Conservation (phyloP, 495 filamentous ascomycete species). For the Neurospora sp. region DNA sequence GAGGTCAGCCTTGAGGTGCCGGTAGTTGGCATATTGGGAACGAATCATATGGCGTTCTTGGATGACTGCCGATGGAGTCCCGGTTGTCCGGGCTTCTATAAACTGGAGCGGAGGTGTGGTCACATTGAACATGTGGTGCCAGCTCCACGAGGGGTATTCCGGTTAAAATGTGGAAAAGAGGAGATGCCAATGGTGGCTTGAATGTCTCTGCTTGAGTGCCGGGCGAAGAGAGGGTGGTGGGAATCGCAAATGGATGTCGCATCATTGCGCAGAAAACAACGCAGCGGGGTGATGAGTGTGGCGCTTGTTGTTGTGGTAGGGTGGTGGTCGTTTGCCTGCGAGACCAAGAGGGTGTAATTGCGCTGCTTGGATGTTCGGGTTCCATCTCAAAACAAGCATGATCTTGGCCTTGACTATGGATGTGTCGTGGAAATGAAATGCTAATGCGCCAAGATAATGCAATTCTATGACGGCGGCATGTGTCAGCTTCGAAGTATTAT, state of each 20-base stretch:
- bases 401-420: background rate
- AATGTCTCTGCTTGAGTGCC: background rate
- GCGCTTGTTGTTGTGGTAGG: background rate
- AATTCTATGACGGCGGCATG: background rate
- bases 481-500: background rate
- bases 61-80: background rate
- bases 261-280: background rate
- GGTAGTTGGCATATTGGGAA: background rate
- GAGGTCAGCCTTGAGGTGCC: background rate
- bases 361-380: background rate
- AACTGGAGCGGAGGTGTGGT: background rate
- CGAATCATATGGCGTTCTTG: background rate
- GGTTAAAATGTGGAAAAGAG: background rate
- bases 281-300: background rate
- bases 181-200: background rate
- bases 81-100: background rate
- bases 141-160: background rate
- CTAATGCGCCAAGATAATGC: background rate
- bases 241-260: background rate
- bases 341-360: background rate
- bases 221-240: background rate
- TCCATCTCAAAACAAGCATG: background rate
- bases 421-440: background rate
- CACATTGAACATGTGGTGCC: background rate
- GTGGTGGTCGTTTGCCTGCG: background rate